Evolutionary conservation across 2,329 filamentous ascomycete genomes (phyloP).

Genomic region (Alternaria consortialis): DNA sequence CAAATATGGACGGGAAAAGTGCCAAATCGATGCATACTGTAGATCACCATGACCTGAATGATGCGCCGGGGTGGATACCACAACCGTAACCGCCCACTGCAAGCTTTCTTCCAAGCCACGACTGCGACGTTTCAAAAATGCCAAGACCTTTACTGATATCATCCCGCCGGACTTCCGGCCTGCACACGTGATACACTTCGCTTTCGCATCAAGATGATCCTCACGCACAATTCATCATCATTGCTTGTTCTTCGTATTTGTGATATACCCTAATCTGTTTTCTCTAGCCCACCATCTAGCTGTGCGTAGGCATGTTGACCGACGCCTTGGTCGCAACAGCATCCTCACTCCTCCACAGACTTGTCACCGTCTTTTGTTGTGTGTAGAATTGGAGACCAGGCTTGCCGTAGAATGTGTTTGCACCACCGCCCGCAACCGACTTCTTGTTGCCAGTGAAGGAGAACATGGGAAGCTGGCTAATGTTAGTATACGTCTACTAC

Average conservation of each 20-base stretch:
- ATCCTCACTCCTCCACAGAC: conserved; percentile 86
- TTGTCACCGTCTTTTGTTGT: conserved; percentile 96
- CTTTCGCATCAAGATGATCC: background rate
- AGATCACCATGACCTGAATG: conserved; percentile 15
- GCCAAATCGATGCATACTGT: too few relatives aligned
- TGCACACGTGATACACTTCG: background rate
- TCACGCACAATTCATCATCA: background rate
- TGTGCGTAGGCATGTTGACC: conserved; percentile 84
- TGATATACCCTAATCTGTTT: background rate
- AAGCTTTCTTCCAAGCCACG: background rate
- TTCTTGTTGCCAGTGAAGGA: conserved; percentile 78
- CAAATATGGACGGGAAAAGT: too few relatives aligned
- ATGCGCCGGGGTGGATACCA: background rate
- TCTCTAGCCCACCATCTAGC: conserved; percentile 25
- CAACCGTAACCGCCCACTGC: background rate
- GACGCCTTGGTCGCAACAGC: conserved; percentile 84
- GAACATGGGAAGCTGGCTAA: conserved; percentile 64
- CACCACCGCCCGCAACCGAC: conserved; percentile 88
- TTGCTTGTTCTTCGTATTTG: background rate
- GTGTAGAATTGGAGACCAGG: conserved; percentile 95
- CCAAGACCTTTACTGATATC: background rate
- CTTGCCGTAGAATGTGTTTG: conserved; percentile 94
- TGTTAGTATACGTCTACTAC: conserved; percentile 14
- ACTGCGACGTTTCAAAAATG: background rate
- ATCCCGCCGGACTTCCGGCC: background rate